Base-by-base conservation (phyloP, 345 rosid genomes). In the Linum tenue region DNA sequence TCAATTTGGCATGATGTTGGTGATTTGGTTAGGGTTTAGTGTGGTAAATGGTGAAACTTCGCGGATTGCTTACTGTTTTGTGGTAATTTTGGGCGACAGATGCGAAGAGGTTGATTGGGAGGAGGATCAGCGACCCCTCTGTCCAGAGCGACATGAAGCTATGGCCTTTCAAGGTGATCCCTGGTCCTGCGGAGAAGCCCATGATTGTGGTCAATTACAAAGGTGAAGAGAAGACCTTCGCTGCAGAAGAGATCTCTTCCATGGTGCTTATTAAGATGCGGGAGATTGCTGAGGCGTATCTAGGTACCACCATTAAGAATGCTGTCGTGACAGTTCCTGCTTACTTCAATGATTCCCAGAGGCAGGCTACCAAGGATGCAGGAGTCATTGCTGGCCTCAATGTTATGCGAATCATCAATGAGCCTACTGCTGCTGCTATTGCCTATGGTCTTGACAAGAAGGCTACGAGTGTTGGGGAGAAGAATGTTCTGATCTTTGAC, bases 361-460 rank as follows among this genome's bases (percentile, higher is more conserved):
- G 31, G 31, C 31, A 22, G 31, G 31, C 31, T 0, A 22, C 31
- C 31, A 22, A 22, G 31, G 31, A 22, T 22, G 31, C 31, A 22
- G 31, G 31, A 22, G 31, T 22, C 31, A 22, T 22, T 22, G 31
- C 31, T 22, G 31, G 31, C 31, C 31, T 22, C 31, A 22, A 22
- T 22, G 31, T 22, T 22, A 22, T 22, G 31, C 31, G 31, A 22
- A 22, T 22, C 31, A 22, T 22, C 31, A 22, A 22, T 22, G 31
- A 22, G 31, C 75, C 75, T 2, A 72, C 71, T 6, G 75, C 75
- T 8, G 75, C 75, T 1, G 71, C 71, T 8, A 62, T 67, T 56
- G 75, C 75, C 4, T 67, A 67, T 39, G 75, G 75, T 43, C 71
- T 72, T 63, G 67, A 72, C 15, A 72, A 72, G 70, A 67, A 67